A percentile compares a stretch with the other conserved stretches of the same genome.
phyloP scores from a whole-genome alignment of 2,329 filamentous ascomycete species.

The Ophiostoma novo-ulmi region DNA sequence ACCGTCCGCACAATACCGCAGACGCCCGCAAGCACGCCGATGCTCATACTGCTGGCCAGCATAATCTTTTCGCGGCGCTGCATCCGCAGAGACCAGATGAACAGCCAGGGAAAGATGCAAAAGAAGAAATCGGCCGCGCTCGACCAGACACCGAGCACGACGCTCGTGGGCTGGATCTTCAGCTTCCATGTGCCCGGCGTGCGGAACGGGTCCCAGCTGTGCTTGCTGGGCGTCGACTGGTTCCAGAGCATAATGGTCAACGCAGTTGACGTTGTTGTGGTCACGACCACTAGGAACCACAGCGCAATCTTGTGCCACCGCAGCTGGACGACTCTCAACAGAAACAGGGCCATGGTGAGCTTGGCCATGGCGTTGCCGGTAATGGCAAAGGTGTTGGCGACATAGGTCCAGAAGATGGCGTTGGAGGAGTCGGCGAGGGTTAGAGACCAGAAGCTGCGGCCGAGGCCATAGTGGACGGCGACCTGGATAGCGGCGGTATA shows the following conservation, averaged over 20 bases:
- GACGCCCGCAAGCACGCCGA: conserved; percentile 30
- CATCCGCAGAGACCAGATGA: conserved; percentile 44
- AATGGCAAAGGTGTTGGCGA: conserved; percentile 36
- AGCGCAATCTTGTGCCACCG: conserved; percentile 35
- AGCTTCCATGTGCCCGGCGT: conserved; percentile 37
- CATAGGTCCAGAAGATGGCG: conserved; percentile 39
- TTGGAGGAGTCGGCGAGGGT: conserved; percentile 33
- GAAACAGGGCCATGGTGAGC: conserved; percentile 38
- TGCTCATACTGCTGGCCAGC: conserved; percentile 40
- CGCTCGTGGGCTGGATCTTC: conserved; percentile 36
- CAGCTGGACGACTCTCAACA: conserved; percentile 37
- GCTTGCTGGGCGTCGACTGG: conserved; percentile 36
- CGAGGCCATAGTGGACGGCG: conserved; percentile 35
- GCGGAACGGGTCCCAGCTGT: conserved; percentile 37
- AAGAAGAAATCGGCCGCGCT: conserved; percentile 39
- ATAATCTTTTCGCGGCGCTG: conserved; percentile 42
- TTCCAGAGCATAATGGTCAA: conserved; percentile 38
- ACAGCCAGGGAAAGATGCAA: conserved; percentile 41
- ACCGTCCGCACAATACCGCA: conserved; percentile 23
- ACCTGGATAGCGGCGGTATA: conserved; percentile 37
- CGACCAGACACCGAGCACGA: conserved; percentile 38
- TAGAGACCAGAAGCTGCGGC: conserved; percentile 34
- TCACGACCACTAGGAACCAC: conserved; percentile 30
- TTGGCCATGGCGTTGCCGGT: conserved; percentile 39
- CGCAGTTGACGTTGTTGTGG: conserved; percentile 32